Evolutionary conservation across 2,329 filamentous ascomycete species (phyloP).

Genomic region (Aspergillus texensis): DNA sequence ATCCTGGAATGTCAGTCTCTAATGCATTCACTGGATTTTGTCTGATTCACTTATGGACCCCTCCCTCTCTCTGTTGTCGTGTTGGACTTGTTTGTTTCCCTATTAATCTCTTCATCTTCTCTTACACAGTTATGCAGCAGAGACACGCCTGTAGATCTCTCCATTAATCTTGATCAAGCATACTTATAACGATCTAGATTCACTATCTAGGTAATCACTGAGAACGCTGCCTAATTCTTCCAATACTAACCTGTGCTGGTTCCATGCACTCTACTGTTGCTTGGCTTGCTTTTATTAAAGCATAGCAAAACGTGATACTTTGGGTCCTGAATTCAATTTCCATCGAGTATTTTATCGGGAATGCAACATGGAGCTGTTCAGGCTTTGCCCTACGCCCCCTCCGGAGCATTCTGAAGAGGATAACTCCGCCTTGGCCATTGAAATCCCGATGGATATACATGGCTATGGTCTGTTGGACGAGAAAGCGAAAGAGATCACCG

Average conservation of each 20-base stretch:
- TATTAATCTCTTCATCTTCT: not conserved
- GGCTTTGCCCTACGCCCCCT: not conserved
- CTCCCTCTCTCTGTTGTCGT: not conserved
- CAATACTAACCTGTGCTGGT: not conserved
- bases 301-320: not conserved
- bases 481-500: conserved; percentile 14
- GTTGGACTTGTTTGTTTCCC: not conserved
- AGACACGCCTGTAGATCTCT: not conserved
- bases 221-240: not conserved
- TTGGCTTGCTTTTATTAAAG: not conserved
- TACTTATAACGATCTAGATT: not conserved
- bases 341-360: not conserved
- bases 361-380: conserved; percentile 9
- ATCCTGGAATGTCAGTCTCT: not conserved
- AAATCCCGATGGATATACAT: conserved; percentile 15
- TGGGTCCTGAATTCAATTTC: not conserved
- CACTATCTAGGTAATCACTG: not conserved
- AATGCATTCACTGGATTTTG: not conserved
- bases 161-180: not conserved
- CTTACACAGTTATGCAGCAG: not conserved
- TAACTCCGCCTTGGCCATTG: not conserved
- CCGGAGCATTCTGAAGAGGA: not conserved
- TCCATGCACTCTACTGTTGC: not conserved
- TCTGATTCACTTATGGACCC: not conserved
- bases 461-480: conserved; percentile 14